Base-by-base conservation (phyloP, 768 basidiomycete species). In the Pholiota molesta region DNA sequence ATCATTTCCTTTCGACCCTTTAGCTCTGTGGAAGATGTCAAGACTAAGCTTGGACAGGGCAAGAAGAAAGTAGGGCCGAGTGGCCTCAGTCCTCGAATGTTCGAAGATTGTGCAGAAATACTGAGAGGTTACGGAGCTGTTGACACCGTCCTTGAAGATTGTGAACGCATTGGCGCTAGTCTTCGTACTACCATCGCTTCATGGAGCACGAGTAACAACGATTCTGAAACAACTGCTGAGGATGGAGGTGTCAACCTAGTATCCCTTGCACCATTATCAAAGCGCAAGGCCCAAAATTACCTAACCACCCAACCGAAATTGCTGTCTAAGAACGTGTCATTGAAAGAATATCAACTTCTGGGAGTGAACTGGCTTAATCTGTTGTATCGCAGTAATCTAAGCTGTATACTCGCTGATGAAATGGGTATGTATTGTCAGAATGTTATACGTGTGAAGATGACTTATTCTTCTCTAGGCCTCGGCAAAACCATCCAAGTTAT, bases 401-500 rank as follows among this genome's bases (percentile, higher is more conserved):
- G 94, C 65, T 98, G 97, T 74, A 99, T 99, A 71, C 83, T 99
- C 45, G 97, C 97, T 2, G 97, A 99, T 74, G 97, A 99, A 75
- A 99, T 99, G 97, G 97, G 97, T 93, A 75, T 68, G 86, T 82
- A 57, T 33, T 44, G 26, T 58, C 53, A 56, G 26, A 44, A 51
- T 28, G 51, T 42, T 26, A 56, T 17, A n/a, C 28, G 6, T 31
- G 9, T 40, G 44, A 21, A 51, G 39, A 33, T 63, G 19, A 37
- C 44, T 66, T 37, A 29, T 17, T 58, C 45, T 31, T 45, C 28
- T 8, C 52, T 52, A 97, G 97, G 97, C 70, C 88, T 99, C 65
- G 97, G 97, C 28, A 99, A 99, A 81, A 99, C 97, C 2, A 92
- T 97, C 40, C 97, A 99, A 77, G 97, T 99, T 58, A 99, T 99